A percentile compares a stretch with the other conserved stretches of the same genome.
phyloP scores from a whole-genome alignment of 257 asterid genomes.

The Marsdenia floribunda region DNA sequence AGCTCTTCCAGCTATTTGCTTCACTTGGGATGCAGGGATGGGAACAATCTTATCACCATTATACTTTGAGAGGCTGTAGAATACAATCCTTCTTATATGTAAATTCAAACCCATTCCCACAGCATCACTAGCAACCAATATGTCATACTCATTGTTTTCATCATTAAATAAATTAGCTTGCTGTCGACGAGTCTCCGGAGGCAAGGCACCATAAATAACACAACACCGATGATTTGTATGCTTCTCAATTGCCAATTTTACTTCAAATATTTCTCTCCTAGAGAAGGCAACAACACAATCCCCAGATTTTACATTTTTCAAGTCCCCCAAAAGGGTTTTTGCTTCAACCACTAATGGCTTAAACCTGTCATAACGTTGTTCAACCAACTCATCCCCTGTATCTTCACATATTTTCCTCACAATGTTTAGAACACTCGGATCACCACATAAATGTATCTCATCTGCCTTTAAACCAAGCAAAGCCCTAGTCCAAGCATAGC shows the following conservation, averaged over 20 bases:
- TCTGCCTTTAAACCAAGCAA: conserved; percentile 86
- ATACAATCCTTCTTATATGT: conserved; percentile 74
- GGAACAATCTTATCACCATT: conserved; percentile 81
- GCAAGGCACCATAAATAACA: conserved; percentile 88
- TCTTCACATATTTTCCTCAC: conserved; percentile 63
- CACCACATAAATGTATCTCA: conserved; percentile 95
- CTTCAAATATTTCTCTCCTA: conserved; percentile 88
- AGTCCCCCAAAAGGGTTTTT: conserved; percentile 74
- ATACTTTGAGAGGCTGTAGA: conserved; percentile 62
- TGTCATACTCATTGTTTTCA: conserved; percentile 62
- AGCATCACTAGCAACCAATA: conserved; percentile 93
- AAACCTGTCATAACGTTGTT: conserved; percentile 66
- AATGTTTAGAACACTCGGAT: conserved; percentile 78
- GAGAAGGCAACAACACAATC: conserved; percentile 96
- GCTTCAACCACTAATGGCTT: conserved; percentile 94
- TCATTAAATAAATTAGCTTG: conserved; percentile 82
- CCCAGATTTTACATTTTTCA: conserved; percentile 73
- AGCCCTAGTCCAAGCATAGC: conserved; percentile 95
- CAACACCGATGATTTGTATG: conserved; percentile 77
- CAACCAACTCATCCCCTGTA: conserved; percentile 83
- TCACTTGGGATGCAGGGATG: conserved; percentile 86
- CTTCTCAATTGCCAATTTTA: conserved; percentile 82
- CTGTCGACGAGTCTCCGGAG: conserved; percentile 89
- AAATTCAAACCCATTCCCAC: conserved; percentile 98
- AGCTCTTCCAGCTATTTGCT: conserved; percentile 95